Evolutionary conservation across 2,329 filamentous ascomycete genomes (phyloP).

Genomic region (Sporothrix dimorphospora): DNA sequence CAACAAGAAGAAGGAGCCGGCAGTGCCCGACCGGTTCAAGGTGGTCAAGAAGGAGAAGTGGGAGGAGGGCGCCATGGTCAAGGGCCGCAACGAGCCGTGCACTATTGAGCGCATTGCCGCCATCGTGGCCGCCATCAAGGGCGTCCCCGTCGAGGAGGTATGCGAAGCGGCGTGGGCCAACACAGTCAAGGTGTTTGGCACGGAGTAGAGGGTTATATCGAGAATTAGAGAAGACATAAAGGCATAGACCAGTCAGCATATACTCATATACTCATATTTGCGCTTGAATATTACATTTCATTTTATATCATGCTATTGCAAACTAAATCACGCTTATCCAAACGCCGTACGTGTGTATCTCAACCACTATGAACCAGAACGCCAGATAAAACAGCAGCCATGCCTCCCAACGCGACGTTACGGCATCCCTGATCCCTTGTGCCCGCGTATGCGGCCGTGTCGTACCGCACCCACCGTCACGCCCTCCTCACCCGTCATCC

Average conservation of each 20-base stretch:
- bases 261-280: neutral
- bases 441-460: constrained; percentile 64
- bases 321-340: neutral
- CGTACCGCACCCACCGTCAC: constrained; percentile 73
- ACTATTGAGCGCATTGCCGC: constrained; percentile 85
- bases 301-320: neutral
- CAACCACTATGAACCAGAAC: neutral
- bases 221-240: neutral
- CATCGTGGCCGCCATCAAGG: constrained; percentile 86
- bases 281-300: constrained; percentile 8
- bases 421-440: constrained; percentile 59
- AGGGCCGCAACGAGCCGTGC: constrained; percentile 91
- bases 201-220: constrained; percentile 30
- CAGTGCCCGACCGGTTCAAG: constrained; percentile 73
- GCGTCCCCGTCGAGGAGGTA: constrained; percentile 75
- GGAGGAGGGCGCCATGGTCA: constrained; percentile 84
- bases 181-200: constrained; percentile 75
- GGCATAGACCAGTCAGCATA: constrained; percentile 3
- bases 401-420: neutral
- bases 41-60: constrained; percentile 96
- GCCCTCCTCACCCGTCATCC: constrained; percentile 87
- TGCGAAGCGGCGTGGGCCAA: constrained; percentile 86
- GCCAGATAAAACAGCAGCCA: neutral
- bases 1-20: constrained; percentile 62
- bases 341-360: constrained; percentile 9